These are phyloP conservation scores for Kodamaea sagamina DNA, from an alignment of 805 yeast species.

Conservation along the genomic window DNA sequence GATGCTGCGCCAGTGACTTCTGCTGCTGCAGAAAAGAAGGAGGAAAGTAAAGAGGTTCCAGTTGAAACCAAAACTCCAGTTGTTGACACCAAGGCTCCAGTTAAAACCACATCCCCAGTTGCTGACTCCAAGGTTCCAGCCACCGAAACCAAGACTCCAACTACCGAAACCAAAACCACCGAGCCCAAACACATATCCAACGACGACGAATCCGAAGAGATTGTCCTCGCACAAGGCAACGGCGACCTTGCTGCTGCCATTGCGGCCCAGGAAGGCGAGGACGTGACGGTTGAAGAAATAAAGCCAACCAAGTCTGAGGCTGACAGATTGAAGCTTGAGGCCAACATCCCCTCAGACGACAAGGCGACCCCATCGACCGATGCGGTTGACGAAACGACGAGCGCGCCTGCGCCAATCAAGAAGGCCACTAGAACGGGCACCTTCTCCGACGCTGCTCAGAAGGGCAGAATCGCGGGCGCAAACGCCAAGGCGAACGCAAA, in stretches of 20 bases:
- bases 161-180: conserved; percentile 10
- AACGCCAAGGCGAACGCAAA: conserved; percentile 14
- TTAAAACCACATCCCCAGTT: too few species aligned
- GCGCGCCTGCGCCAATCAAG: conserved; percentile 15
- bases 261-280: conserved; percentile 37
- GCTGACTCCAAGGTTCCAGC: too few species aligned
- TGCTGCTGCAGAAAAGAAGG: conserved; percentile 5
- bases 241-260: conserved; percentile 36
- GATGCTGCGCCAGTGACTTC: conserved; percentile 16
- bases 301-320: conserved; percentile 44
- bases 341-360: conserved; percentile 15
- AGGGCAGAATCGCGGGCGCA: conserved; percentile 12
- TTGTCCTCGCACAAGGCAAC: conserved; percentile 42
- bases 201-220: conserved; percentile 29
- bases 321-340: conserved; percentile 37
- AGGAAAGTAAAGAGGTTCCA: conserved; percentile 6
- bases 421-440: conserved; percentile 6
- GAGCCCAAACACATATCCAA: too few species aligned
- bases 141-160: conserved; percentile 22
- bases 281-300: conserved; percentile 43
- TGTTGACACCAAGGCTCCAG: too few species aligned
- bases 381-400: conserved; percentile 11
- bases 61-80: conserved; percentile 9
- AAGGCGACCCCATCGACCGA: conserved; percentile 7
- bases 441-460: conserved; percentile 3